Base-by-base conservation (phyloP, 306 rosid species). In the Senna tora region DNA sequence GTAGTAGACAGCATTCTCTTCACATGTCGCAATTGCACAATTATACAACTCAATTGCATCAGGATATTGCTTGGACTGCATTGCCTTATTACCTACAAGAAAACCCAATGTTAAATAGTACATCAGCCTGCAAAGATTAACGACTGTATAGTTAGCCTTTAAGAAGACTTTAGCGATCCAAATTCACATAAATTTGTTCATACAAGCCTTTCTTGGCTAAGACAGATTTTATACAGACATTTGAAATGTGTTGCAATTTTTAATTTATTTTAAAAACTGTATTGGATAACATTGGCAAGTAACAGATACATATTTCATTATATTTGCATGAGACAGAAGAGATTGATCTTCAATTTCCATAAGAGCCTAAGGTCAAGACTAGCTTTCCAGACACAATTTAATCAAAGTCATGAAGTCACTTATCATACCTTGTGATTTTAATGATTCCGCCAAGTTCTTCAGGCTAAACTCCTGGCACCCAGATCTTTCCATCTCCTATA, bases 401-500 rank as follows among this genome's bases (percentile, higher is more conserved):
- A 7, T 7, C 39, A 36, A 76, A 77, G 77, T 77, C 36, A 54
- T 3, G 6, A 51, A 45, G 45, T 51, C 65, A 46, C 69, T 66
- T 30, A 52, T 80, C 77, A 41, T 89, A 93, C 98, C 98, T 80
- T 79, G 88, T 41, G 90, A 73, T 78, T 93, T 93, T 33, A 93
- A 85, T 5, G 86, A 84, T 79, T 90, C 98, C 11, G 98, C 92
- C 84, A 93, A 80, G 78, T 77, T 84, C 80, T 71, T 82, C 61
- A 81, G 41, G 82, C 68, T 79, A 68, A 84, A 80, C 66, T 71
- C 88, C 67, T 11, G 70, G 69, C 83, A 84, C 58, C 90, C 89
- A 16, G 94, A 86, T 84, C 65, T 83, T 81, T 87, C 96, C 97
- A 93, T 84, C 74, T 93, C 98, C 98, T 93, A 83, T 58, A 80